Conservation (phyloP, 139 green algal genomes). For the Diplosphaera chodatii region DNA sequence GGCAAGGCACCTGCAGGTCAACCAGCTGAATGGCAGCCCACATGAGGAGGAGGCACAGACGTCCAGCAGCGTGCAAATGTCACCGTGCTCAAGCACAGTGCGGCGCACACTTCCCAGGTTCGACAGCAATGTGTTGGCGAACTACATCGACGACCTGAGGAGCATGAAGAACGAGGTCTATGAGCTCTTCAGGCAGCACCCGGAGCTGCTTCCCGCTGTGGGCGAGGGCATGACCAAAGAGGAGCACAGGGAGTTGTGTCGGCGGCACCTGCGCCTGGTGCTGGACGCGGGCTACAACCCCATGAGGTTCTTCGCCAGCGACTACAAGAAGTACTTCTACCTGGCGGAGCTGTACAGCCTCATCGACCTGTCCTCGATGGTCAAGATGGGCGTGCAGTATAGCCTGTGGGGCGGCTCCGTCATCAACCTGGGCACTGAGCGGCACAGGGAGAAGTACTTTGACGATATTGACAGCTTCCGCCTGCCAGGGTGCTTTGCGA, state of each 20-base stretch:
- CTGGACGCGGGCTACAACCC: constrained; percentile 60
- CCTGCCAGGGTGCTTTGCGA: constrained; percentile 74
- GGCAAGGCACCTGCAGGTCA: too few species aligned
- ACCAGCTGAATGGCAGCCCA: too few species aligned
- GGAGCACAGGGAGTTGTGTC: constrained; percentile 70
- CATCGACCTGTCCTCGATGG: constrained; percentile 62
- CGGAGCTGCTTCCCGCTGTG: constrained; percentile 60
- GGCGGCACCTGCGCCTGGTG: constrained; percentile 45
- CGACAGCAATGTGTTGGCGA: constrained; percentile 33
- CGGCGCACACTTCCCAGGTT: constrained; percentile 22
- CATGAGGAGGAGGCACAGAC: too few species aligned
- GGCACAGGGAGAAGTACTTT: constrained; percentile 62
- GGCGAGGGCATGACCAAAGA: constrained; percentile 72
- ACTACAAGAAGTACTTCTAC: constrained; percentile 60
- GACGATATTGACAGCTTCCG: constrained; percentile 74
- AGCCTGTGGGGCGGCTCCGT: constrained; percentile 60
- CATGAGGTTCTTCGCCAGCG: constrained; percentile 41
- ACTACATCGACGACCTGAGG: constrained; percentile 28
- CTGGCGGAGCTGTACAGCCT: constrained; percentile 59
- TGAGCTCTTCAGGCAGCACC: constrained; percentile 51
- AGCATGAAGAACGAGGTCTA: constrained; percentile 44
- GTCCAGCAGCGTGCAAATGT: too few species aligned
- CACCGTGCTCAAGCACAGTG: too few species aligned
- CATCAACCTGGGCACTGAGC: constrained; percentile 67
- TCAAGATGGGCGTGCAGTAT: constrained; percentile 87